Evolutionary conservation across 2,329 filamentous ascomycete species (phyloP).

Genomic region (Alternaria infectoria): DNA sequence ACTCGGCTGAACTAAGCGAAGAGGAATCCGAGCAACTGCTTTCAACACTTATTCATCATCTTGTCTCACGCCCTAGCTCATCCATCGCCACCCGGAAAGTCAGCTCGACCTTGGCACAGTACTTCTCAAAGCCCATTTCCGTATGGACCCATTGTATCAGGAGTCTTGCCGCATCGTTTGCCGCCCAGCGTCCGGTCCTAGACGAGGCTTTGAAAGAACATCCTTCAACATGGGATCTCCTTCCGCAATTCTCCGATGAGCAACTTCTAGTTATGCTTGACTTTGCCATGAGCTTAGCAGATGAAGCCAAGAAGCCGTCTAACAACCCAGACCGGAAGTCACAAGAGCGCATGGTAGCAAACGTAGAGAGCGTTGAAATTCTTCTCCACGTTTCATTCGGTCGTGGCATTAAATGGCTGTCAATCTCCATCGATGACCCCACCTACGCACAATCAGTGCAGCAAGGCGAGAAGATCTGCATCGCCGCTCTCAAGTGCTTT

Average conservation of each 20-base stretch:
- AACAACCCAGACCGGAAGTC: slow-evolving; percentile 60
- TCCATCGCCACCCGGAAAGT: slow-evolving; percentile 74
- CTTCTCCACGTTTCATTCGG: slow-evolving; percentile 54
- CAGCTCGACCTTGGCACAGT: slow-evolving; percentile 77
- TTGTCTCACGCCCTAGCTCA: slow-evolving; percentile 49
- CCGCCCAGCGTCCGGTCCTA: slow-evolving; percentile 55
- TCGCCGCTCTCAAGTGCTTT: slow-evolving; percentile 45
- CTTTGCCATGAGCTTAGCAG: slow-evolving; percentile 68
- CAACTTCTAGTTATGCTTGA: slow-evolving; percentile 67
- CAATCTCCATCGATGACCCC: slow-evolving; percentile 30
- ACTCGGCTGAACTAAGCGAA: slow-evolving; percentile 61
- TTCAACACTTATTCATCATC: slow-evolving; percentile 45
- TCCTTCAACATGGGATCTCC: slow-evolving; percentile 53
- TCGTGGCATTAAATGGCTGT: slow-evolving; percentile 43
- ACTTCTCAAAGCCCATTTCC: slow-evolving; percentile 73
- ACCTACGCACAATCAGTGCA: slow-evolving; percentile 29
- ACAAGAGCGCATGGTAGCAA: slow-evolving; percentile 60
- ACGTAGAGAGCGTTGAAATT: slow-evolving; percentile 58
- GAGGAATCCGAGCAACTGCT: slow-evolving; percentile 45
- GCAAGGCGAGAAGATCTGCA: slow-evolving; percentile 41
- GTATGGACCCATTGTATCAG: slow-evolving; percentile 71
- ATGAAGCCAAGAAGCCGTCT: slow-evolving; percentile 73
- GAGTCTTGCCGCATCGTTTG: slow-evolving; percentile 67
- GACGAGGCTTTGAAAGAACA: slow-evolving; percentile 57
- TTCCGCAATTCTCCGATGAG: slow-evolving; percentile 55